phyloP scores from a whole-genome alignment of 139 green algal species.

The Coelastrella sp. region DNA sequence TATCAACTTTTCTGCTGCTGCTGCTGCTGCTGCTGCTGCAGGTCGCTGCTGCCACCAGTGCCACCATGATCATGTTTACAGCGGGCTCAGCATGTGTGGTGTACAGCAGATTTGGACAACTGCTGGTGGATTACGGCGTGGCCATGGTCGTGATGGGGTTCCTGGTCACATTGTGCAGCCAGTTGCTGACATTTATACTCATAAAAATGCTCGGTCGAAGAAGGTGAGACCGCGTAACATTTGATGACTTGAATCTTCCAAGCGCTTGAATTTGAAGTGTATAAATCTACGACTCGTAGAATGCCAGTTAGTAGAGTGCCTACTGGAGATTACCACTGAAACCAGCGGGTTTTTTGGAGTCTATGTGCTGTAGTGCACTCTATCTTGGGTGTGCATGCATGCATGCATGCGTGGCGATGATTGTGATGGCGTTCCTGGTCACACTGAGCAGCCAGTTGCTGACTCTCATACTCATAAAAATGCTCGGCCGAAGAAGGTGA shows the following conservation, averaged over 20 bases:
- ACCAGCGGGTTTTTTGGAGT: no score
- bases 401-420: no score
- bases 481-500: conserved; percentile 24
- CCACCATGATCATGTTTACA: conserved; percentile 70
- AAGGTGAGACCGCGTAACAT: neutral
- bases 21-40: neutral
- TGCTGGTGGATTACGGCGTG: conserved; percentile 39
- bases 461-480: conserved; percentile 38
- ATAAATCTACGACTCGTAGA: no score
- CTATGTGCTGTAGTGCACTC: no score
- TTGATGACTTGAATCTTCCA: neutral
- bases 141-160: conserved; percentile 37
- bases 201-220: conserved; percentile 35
- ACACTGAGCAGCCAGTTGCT: conserved; percentile 47
- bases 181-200: conserved; percentile 45
- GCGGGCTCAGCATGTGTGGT: conserved; percentile 51
- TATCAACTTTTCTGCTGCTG: neutral
- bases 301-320: no score
- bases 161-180: conserved; percentile 25
- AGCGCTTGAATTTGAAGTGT: neutral
- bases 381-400: no score
- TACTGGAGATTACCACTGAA: no score
- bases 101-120: conserved; percentile 47
- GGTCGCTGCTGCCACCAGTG: conserved; percentile 66
- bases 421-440: conserved; percentile 20